Conservation (phyloP, 495 filamentous ascomycete species). For the Aspergillus saccharolyticus region DNA sequence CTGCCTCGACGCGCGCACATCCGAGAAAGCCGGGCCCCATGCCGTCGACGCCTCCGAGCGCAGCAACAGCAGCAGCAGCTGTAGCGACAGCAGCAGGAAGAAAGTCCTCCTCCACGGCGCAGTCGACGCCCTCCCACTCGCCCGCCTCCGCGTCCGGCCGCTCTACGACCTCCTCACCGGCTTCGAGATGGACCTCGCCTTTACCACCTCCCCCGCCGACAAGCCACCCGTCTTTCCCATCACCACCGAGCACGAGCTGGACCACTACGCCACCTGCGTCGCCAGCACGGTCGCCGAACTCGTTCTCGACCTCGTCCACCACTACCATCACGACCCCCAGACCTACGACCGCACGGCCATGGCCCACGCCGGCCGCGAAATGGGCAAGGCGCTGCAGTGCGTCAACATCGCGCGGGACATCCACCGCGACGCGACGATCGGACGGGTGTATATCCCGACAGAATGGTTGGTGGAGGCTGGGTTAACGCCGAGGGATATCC, state of each 20-base stretch:
- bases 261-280: constrained; percentile 53
- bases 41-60: not conserved
- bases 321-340: constrained; percentile 7
- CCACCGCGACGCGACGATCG: constrained; percentile 52
- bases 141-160: constrained; percentile 46
- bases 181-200: constrained; percentile 57
- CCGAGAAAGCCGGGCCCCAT: not conserved
- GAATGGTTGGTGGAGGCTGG: constrained; percentile 54
- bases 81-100: not conserved
- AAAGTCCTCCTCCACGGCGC: constrained; percentile 21
- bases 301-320: constrained; percentile 57
- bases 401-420: constrained; percentile 70
- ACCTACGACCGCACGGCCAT: not conserved
- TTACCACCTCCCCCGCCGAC: constrained; percentile 20
- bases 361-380: constrained; percentile 47
- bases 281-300: constrained; percentile 64
- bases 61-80: not conserved
- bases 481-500: constrained; percentile 46
- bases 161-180: constrained; percentile 56
- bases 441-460: constrained; percentile 58
- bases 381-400: constrained; percentile 66
- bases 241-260: constrained; percentile 46
- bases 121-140: constrained; percentile 47
- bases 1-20: constrained; percentile 38
- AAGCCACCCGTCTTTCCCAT: constrained; percentile 48